These are phyloP conservation scores for Hura crepitans DNA, from an alignment of 441 rosid genomes.

Conservation along the genomic window DNA sequence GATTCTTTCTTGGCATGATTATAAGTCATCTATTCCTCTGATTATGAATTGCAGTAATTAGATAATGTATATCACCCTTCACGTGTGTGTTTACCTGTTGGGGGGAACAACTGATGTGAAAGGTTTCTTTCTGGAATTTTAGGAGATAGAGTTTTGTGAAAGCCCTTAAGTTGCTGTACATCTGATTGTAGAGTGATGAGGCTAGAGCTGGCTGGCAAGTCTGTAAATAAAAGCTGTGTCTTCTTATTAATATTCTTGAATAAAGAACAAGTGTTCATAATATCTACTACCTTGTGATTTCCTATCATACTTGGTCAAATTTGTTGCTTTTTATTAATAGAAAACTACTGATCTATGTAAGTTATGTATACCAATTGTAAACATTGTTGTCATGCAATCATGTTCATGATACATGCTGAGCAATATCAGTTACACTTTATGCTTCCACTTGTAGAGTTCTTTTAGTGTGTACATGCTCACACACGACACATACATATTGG, in stretches of 20 bases:
- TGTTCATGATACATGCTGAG: slow-evolving; percentile 8
- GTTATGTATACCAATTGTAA: slow-evolving; percentile 12
- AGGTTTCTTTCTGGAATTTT: slow-evolving; percentile 23
- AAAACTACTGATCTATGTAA: slow-evolving; percentile 16
- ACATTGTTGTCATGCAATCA: slow-evolving; percentile 1
- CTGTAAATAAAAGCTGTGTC: slow-evolving; percentile 33
- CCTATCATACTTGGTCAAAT: slow-evolving; percentile 7
- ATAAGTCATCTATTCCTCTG: neutral
- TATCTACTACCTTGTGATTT: slow-evolving; percentile 11
- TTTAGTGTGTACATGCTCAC: too few species aligned
- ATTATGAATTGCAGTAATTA: neutral
- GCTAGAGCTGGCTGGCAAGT: slow-evolving; percentile 17
- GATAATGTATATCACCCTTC: neutral
- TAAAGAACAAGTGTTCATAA: slow-evolving; percentile 14
- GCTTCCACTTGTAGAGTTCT: neutral
- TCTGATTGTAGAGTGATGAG: slow-evolving; percentile 22
- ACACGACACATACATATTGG: neutral
- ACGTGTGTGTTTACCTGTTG: neutral
- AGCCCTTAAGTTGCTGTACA: slow-evolving; percentile 37
- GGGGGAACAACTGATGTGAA: slow-evolving; percentile 26
- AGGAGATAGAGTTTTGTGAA: slow-evolving; percentile 74
- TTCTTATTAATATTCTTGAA: slow-evolving; percentile 20
- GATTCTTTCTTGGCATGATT: neutral
- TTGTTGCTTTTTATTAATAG: neutral
- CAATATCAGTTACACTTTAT: neutral